Evolutionary conservation across 148 eudicot genomes (phyloP), one percentile per base, ranked within the genome.

Genomic region (Rheum nobile): DNA sequence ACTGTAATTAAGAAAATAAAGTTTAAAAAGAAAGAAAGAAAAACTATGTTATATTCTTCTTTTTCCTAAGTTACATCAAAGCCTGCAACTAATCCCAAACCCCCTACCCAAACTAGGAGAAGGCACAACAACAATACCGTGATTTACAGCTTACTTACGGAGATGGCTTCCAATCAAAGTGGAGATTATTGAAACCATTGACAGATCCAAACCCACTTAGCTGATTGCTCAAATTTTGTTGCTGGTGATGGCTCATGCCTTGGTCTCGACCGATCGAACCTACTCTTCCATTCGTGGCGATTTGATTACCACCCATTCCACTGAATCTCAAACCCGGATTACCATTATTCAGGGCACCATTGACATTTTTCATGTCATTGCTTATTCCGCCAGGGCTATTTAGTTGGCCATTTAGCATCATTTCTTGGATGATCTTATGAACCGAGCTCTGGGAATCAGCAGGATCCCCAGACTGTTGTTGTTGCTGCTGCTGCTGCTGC

Each of bases 351-450:
- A 80, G 80, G 70, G 89, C 89, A 22, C 90, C 97, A 79, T 82
- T 85, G 1, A 76, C 85, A 81, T 85, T 86, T 80, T 93, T 93
- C 77, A 84, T 75, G n/a, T 89, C 90, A 77, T 76, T 83, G 55
- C 87, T 91, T 74, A 82, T 75, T 76, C 89, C 82, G 0, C 79
- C 87, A 32, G 83, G 87, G 39, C 81, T 79, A 72, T 79, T 81
- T 17, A 87, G 75, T 47, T 88, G 96, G 19, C 84, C 13, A 24
- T 54, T 54, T 84, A 86, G 84, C 95, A 89, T 91, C 93, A 94
- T 87, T 41, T 89, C 96, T 19, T 94, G 90, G 71, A 94, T 81
- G 31, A 89, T 84, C 80, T 95, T 95, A 79, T 95, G 97, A 21
- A 90, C 96, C 13, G 97, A 91, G 75, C 90, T 88, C 74, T 91